Conservation (phyloP, 305 asterid species). For the Petunia hybrid region DNA sequence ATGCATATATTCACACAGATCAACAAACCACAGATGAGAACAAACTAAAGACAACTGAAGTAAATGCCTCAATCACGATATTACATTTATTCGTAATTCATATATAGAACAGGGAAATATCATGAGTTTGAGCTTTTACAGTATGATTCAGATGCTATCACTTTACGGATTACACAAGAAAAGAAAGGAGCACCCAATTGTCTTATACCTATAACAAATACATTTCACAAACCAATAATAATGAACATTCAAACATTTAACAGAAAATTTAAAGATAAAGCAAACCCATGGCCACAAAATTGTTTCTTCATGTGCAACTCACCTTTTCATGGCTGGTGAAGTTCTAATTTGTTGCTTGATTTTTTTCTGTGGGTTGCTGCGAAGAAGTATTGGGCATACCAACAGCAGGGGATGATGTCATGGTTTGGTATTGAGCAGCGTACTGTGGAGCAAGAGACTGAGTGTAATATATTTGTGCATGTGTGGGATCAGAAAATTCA, state of each 20-base stretch:
- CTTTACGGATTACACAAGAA: conserved; percentile 45
- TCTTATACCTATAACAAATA: conserved; percentile 61
- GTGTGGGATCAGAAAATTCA: conserved; percentile 72
- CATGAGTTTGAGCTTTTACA: conserved; percentile 59
- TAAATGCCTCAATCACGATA: conserved; percentile 35
- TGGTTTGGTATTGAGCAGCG: conserved; percentile 80
- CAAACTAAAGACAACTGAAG: not conserved
- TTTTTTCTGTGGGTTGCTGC: conserved; percentile 62
- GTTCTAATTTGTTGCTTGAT: conserved; percentile 63
- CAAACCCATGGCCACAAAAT: conserved; percentile 80
- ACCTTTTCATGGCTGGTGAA: conserved; percentile 58
- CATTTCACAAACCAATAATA: conserved; percentile 69
- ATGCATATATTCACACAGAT: not conserved
- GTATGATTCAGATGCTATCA: conserved; percentile 60
- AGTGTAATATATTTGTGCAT: conserved; percentile 72
- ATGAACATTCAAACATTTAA: conserved; percentile 45
- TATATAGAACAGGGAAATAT: conserved; percentile 49
- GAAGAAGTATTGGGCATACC: conserved; percentile 56
- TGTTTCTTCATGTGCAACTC: conserved; percentile 64
- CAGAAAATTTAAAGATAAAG: conserved; percentile 50
- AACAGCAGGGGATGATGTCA: conserved; percentile 56
- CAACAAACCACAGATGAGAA: not conserved
- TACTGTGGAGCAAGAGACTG: conserved; percentile 70
- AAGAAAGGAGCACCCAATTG: conserved; percentile 40
- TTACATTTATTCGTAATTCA: conserved; percentile 49